Evolutionary conservation across 345 rosid species (phyloP).

Genomic region (Hevea brasiliensis): DNA sequence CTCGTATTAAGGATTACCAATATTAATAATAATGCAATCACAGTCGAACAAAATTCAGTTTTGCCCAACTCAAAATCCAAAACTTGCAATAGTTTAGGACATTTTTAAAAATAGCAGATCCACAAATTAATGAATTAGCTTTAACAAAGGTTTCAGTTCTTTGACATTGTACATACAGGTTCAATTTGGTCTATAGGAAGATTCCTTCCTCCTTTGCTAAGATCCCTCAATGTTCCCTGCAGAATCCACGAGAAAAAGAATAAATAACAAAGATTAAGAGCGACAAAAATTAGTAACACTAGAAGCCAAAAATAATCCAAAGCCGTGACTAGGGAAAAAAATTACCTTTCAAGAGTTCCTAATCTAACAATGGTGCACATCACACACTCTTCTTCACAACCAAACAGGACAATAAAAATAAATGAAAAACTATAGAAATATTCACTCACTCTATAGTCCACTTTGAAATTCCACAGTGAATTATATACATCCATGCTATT

Average conservation of each 20-base stretch:
- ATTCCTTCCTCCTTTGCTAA: conserved; percentile 65
- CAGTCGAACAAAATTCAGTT: conserved; percentile 1
- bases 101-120: background rate
- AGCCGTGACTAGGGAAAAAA: background rate
- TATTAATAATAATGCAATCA: background rate
- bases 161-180: conserved; percentile 41
- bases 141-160: conserved; percentile 9
- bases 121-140: background rate
- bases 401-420: too few species aligned
- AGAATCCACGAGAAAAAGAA: conserved; percentile 16
- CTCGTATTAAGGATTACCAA: background rate
- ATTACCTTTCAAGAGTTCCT: too few species aligned
- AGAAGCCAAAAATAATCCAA: background rate
- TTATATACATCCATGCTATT: background rate
- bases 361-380: background rate
- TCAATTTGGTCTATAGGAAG: conserved; percentile 47
- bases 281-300: background rate
- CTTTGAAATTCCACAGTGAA: background rate
- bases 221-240: conserved; percentile 75
- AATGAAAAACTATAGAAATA: background rate
- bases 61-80: background rate
- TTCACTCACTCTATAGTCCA: background rate
- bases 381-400: background rate
- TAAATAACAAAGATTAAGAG: conserved; percentile 1
- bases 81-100: background rate